These are phyloP conservation scores for Dendrobium catenatum DNA, from an alignment of 106 monocot genomes.

Conservation along the genomic window DNA sequence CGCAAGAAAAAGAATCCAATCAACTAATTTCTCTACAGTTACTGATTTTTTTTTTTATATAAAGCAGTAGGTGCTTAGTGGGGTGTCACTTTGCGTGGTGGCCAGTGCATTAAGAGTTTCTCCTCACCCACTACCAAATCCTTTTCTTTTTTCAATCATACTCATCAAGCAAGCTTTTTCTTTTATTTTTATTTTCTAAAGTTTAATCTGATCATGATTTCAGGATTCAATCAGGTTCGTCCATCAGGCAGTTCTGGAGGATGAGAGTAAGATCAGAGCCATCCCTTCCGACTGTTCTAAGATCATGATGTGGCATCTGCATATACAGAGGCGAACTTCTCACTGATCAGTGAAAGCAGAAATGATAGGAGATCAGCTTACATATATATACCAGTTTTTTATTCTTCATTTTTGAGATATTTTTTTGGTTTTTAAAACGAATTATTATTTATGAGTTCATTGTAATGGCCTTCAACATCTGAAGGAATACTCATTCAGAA, in stretches of 20 bases:
- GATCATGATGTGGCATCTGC: constrained; percentile 58
- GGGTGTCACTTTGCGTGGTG: neutral
- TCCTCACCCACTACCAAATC: neutral
- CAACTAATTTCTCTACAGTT: too few relatives aligned
- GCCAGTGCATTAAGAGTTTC: neutral
- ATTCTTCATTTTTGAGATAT: neutral
- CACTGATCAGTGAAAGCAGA: neutral
- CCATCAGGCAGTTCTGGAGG: constrained; percentile 26
- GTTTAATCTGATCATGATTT: neutral
- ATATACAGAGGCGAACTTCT: constrained; percentile 13
- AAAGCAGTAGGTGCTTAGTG: neutral
- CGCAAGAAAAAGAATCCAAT: too few relatives aligned
- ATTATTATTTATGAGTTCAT: neutral
- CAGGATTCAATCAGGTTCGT: constrained; percentile 61
- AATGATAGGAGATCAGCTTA: neutral
- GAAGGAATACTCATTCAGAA: too few relatives aligned
- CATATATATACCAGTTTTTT: neutral
- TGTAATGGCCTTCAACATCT: neutral
- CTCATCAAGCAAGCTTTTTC: neutral
- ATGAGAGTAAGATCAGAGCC: constrained; percentile 40
- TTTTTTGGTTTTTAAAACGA: neutral
- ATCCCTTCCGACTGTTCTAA: constrained; percentile 48
- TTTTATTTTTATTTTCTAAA: neutral
- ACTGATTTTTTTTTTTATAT: too few relatives aligned
- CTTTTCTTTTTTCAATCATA: neutral